Evolutionary conservation across 345 rosid genomes (phyloP).

Genomic region (Mallotus nudiflorus): DNA sequence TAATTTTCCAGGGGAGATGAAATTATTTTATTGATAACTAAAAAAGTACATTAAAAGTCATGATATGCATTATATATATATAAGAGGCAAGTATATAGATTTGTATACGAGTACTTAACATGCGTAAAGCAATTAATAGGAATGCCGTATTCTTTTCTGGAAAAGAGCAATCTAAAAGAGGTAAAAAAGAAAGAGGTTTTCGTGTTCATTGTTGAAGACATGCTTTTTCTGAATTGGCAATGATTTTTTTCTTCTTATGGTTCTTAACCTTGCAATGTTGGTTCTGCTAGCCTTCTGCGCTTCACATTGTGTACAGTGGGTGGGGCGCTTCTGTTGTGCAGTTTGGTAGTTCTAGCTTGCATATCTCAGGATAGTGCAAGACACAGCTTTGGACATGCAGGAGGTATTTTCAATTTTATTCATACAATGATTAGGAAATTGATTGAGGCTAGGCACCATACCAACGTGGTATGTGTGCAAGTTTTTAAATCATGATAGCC

Average conservation of each 20-base stretch:
- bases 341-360: slow-evolving; percentile 57
- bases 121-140: neutral
- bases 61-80: neutral
- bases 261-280: neutral
- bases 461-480: neutral
- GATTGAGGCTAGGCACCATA: neutral
- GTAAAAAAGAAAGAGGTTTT: neutral
- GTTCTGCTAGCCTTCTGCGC: slow-evolving; percentile 43
- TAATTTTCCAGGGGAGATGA: neutral
- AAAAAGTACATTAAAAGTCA: neutral
- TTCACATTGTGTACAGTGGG: slow-evolving; percentile 45
- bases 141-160: neutral
- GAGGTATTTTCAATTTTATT: slow-evolving; percentile 41
- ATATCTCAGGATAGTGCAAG: slow-evolving; percentile 61
- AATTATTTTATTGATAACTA: neutral
- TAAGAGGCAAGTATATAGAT: neutral
- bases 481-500: neutral
- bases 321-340: slow-evolving; percentile 53
- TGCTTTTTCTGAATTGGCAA: neutral
- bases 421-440: neutral
- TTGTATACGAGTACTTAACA: neutral
- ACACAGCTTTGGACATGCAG: slow-evolving; percentile 63
- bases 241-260: neutral
- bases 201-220: neutral
- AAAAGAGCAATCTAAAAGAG: neutral